Evolutionary conservation across 176 grass and related monocot genomes (phyloP), one percentile per base, ranked within the genome.

Genomic region (Oryza rufipogon): DNA sequence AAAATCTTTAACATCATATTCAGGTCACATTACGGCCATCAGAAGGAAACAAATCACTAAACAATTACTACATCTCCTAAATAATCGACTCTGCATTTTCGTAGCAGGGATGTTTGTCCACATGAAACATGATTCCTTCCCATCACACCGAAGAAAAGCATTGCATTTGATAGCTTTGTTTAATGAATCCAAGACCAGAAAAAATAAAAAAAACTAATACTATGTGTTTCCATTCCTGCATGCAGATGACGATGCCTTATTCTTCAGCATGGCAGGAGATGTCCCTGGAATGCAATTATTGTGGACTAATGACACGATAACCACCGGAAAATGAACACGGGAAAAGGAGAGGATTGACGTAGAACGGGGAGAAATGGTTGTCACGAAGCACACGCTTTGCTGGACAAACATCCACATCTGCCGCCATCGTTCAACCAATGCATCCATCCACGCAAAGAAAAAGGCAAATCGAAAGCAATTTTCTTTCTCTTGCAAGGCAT

Each of bases 391-490:
- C 14, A 83, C 56, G 78, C 49, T 73, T 76, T 84, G 85, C 77
- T 39, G 82, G 81, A 78, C 60, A 74, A 42, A 82, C 78, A 78
- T 91, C 90, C 39, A 91, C 86, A 16, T 91, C 86, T 52, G 9
- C 17, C 39, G 9, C 17, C 26, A 11, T 38, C 60, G 30, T 71
- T 16, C 61, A 26, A 16, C 38, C 2, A 33, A 39, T 25, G 39
- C 75, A 47, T n/a, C 20, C 19, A 71, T 78, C 58, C 74, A 61
- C 28, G 20, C 58, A 30, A 46, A 34, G 48, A 4, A 34, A 60
- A 41, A 39, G 26, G 68, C 48, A 65, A 25, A 72, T 38, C 66
- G 12, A 20, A 54, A 68, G 33, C 8, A 56, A 16, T 68, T 68
- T 42, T 54, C 41, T 52, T 64, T 77, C 30, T 61, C 73, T 64